Evolutionary conservation across 2,329 filamentous ascomycete species (phyloP), one percentile per base, ranked within the genome.

Genomic region (Lecanosticta acicola): DNA sequence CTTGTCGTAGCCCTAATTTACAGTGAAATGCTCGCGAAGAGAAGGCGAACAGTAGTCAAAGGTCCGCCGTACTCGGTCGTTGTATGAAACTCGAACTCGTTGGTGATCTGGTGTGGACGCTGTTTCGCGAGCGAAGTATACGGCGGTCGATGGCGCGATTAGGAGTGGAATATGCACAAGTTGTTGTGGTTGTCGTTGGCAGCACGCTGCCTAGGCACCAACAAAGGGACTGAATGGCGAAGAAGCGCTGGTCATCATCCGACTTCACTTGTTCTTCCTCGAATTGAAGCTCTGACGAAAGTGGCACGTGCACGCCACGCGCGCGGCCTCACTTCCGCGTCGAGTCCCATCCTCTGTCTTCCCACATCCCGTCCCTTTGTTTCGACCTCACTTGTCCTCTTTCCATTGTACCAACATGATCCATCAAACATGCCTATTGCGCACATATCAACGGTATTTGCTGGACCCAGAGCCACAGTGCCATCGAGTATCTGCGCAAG

Each of bases 81-180:
- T n/a, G n/a, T n/a, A n/a, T n/a, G n/a, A n/a, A n/a, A n/a, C n/a
- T n/a, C n/a, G n/a, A n/a, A n/a, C n/a, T 11, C 11, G 36, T 32
- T 32, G 36, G 42, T 9, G 14, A 21, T n/a, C 5, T n/a, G 24
- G 11, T 29, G 11, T 29, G 24, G 24, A 29, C 24, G n/a, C n/a
- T n/a, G n/a, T n/a, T n/a, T 42, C 14, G 45, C 21, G 18, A 46
- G 32, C 20, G 39, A 46, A 39, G 29, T 37, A 38, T 26, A 34
- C 9, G n/a, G 17, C n/a, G 17, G 24, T 29, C 24, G 24, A 29
- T 7, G 24, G 24, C 5, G 5, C 5, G 24, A 29, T 29, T 11
- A 29, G 24, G 11, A 11, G 24, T 29, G 24, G 24, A 29, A 11
- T 11, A 29, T n/a, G n/a, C n/a, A n/a, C n/a, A n/a, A n/a, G n/a